These are phyloP conservation scores for Boletellus dicymbophilus DNA, from an alignment of 1,284 basidiomycete genomes.

Conservation along the genomic window DNA sequence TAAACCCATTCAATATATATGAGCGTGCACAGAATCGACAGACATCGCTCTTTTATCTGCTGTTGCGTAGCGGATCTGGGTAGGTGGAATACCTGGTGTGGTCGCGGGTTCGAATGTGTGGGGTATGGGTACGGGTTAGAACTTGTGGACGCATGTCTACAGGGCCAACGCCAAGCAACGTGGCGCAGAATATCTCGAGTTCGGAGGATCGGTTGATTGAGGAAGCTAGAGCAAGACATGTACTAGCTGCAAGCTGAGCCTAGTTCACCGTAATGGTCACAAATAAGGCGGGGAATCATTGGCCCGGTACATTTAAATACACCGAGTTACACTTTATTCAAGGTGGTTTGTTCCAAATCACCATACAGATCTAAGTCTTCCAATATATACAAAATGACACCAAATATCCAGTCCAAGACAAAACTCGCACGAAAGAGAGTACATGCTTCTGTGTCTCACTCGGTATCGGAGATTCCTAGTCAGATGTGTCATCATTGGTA, in stretches of 20 bases:
- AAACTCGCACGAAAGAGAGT: background rate
- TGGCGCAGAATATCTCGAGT: constrained; percentile 10
- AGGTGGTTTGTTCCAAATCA: background rate
- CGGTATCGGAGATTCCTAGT: background rate
- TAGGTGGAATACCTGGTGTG: constrained; percentile 72
- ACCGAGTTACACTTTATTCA: too few relatives aligned
- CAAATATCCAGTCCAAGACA: background rate
- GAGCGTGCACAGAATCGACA: constrained; percentile 27
- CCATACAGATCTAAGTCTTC: background rate
- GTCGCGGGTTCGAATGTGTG: constrained; percentile 51
- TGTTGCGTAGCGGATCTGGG: constrained; percentile 51
- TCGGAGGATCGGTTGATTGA: constrained; percentile 8
- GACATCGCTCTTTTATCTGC: constrained; percentile 69
- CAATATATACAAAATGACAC: background rate
- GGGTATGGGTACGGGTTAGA: constrained; percentile 59
- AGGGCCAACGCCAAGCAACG: constrained; percentile 5
- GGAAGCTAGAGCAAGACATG: constrained; percentile 9
- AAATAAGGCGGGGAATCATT: too few relatives aligned
- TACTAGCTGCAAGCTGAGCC: background rate
- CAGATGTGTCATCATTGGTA: constrained; percentile 1
- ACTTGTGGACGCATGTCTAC: constrained; percentile 20
- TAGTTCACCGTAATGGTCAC: too few relatives aligned
- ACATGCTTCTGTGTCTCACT: background rate
- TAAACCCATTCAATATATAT: background rate
- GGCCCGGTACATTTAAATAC: too few relatives aligned